phyloP scores from a whole-genome alignment of 768 basidiomycete genomes.

The Podaxis sp. region DNA sequence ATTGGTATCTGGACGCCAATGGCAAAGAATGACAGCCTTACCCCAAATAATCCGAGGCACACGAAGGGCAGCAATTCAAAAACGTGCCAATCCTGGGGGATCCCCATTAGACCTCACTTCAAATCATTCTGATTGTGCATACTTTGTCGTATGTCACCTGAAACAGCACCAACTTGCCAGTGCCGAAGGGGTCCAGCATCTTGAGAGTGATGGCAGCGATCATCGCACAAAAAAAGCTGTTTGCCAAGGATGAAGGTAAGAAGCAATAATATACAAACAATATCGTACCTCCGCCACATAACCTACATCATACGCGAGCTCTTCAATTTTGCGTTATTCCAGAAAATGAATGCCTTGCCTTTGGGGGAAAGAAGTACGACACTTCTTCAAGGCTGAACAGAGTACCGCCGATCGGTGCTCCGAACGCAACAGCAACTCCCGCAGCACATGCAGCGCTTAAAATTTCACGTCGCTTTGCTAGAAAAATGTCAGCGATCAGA shows the following conservation, averaged over 20 bases:
- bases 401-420: conserved; percentile 93
- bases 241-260: conserved; percentile 20
- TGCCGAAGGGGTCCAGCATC: conserved; percentile 94
- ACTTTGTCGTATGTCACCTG: conserved; percentile 90
- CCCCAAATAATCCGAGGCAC: conserved; percentile 86
- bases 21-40: conserved; percentile 34
- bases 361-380: conserved; percentile 95
- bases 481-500: neutral
- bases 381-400: conserved; percentile 95
- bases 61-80: conserved; percentile 86
- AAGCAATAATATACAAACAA: conserved; percentile 18
- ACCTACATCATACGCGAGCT: conserved; percentile 41
- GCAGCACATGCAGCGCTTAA: conserved; percentile 96
- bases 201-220: conserved; percentile 93
- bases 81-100: conserved; percentile 82
- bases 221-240: conserved; percentile 96
- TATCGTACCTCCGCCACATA: conserved; percentile 86
- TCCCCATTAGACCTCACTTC: neutral
- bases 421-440: conserved; percentile 96
- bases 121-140: conserved; percentile 11
- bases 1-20: neutral
- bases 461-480: conserved; percentile 92
- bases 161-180: conserved; percentile 90
- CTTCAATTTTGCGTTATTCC: neutral
- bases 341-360: conserved; percentile 41